Evolutionary conservation across 2,329 filamentous ascomycete species (phyloP).

Genomic region (Sporothrix sp.): DNA sequence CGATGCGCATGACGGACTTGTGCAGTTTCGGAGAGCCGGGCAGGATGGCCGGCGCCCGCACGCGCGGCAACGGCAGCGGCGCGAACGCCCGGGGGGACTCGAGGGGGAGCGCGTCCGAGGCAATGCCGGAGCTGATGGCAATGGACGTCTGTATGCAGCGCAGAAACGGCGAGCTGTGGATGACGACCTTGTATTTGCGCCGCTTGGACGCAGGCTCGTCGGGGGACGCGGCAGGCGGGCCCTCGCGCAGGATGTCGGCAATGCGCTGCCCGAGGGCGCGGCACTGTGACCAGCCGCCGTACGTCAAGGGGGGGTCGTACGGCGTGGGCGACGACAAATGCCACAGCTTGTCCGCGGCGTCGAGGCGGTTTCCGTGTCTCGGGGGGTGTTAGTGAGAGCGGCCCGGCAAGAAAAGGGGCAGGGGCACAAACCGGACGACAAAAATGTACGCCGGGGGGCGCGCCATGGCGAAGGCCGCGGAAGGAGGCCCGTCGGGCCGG

Average conservation of each 20-base stretch:
- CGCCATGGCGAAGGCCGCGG: conserved; percentile 30
- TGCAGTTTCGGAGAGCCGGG: conserved; percentile 31
- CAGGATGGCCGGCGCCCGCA: not conserved
- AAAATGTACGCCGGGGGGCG: conserved; percentile 41
- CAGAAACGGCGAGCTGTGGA: conserved; percentile 90
- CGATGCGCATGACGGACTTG: conserved; percentile 64
- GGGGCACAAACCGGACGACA: conserved; percentile 35
- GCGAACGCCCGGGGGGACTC: conserved; percentile 8
- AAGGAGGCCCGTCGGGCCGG: no score
- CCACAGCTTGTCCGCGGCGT: conserved; percentile 92
- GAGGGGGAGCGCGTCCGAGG: conserved; percentile 42
- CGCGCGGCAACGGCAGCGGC: not conserved
- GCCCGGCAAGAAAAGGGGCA: not conserved
- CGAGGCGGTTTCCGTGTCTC: conserved; percentile 85
- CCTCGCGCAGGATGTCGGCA: conserved; percentile 55
- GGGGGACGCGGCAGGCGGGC: conserved; percentile 30
- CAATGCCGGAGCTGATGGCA: conserved; percentile 76
- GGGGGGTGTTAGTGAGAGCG: not conserved
- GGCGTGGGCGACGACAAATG: conserved; percentile 85
- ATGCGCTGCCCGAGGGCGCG: conserved; percentile 75
- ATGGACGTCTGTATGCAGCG: conserved; percentile 89
- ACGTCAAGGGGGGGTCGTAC: conserved; percentile 91
- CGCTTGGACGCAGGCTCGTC: conserved; percentile 31
- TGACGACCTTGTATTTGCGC: conserved; percentile 64
- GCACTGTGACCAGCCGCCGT: conserved; percentile 85